These are phyloP conservation scores for Trichoderma arundinaceum DNA, from an alignment of 2,329 filamentous ascomycete species.

Conservation along the genomic window DNA sequence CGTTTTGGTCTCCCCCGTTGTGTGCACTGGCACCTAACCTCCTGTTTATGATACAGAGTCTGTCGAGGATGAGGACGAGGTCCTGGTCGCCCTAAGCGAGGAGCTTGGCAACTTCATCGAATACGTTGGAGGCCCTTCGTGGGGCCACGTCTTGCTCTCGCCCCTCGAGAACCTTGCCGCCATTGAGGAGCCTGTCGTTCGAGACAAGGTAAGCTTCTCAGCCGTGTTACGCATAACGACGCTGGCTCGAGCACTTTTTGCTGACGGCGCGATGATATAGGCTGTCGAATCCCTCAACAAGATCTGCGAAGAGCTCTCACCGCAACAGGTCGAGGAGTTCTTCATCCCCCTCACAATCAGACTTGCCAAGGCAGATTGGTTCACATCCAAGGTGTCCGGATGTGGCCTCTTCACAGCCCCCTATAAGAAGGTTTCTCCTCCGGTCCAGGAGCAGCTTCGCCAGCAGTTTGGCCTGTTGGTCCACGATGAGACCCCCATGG, in stretches of 20 bases:
- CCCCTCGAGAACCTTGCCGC: slow-evolving; percentile 97
- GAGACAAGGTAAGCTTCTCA: slow-evolving; percentile 84
- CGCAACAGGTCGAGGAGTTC: slow-evolving; percentile 93
- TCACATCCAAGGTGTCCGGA: slow-evolving; percentile 98
- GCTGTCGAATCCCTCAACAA: slow-evolving; percentile 99
- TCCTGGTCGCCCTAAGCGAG: slow-evolving; percentile 94
- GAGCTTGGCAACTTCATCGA: slow-evolving; percentile 97
- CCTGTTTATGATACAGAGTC: slow-evolving; percentile 69
- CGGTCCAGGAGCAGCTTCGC: slow-evolving; percentile 88
- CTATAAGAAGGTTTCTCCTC: slow-evolving; percentile 86
- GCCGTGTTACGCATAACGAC: slow-evolving; percentile 34
- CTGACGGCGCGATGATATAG: slow-evolving; percentile 52
- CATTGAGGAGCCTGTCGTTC: slow-evolving; percentile 96
- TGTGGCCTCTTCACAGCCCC: slow-evolving; percentile 93
- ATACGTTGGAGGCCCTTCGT: slow-evolving; percentile 93
- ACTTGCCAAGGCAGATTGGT: slow-evolving; percentile 99
- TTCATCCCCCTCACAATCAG: slow-evolving; percentile 96
- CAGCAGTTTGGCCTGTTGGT: slow-evolving; percentile 92
- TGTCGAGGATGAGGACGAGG: slow-evolving; percentile 98
- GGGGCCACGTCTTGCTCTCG: slow-evolving; percentile 93
- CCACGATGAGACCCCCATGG: slow-evolving; percentile 99
- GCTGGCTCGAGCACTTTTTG: slow-evolving; percentile 9
- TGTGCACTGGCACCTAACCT: slow-evolving; percentile 17
- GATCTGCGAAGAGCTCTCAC: slow-evolving; percentile 90
- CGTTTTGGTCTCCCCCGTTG: not conserved